phyloP scores from a whole-genome alignment of 106 monocot genomes.

The Triglochin maritima region DNA sequence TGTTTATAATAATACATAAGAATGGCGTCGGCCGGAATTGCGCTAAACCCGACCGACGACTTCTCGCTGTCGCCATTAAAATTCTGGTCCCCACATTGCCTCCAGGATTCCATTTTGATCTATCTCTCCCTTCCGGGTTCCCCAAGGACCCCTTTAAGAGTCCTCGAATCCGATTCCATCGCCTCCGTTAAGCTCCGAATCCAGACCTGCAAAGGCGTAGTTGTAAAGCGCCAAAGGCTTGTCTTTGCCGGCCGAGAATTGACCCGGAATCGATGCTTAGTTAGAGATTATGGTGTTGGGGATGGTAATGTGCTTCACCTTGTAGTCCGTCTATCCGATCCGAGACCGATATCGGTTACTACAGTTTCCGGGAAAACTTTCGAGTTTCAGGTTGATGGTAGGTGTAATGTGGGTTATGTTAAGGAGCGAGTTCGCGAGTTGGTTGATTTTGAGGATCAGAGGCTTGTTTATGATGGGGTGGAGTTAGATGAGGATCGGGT shows the following conservation, averaged over 20 bases:
- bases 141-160: constrained; percentile 32
- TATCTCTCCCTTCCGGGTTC: constrained; percentile 41
- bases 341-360: constrained; percentile 40
- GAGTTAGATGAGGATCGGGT: constrained; percentile 51
- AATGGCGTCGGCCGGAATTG: constrained; percentile 53
- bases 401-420: constrained; percentile 43
- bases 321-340: constrained; percentile 41
- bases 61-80: constrained; percentile 22
- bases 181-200: constrained; percentile 68
- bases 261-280: constrained; percentile 39
- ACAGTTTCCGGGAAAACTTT: constrained; percentile 56
- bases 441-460: constrained; percentile 26
- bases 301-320: constrained; percentile 70
- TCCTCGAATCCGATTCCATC: constrained; percentile 62
- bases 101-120: constrained; percentile 44
- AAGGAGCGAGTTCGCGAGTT: constrained; percentile 46
- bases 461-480: constrained; percentile 48
- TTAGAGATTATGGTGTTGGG: constrained; percentile 59
- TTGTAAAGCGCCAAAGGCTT: constrained; percentile 66
- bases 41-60: constrained; percentile 28
- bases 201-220: constrained; percentile 56
- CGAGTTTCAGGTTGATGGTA: constrained; percentile 38
- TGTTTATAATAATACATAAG: not conserved
- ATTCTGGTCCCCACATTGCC: constrained; percentile 27
- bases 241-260: constrained; percentile 70